A percentile compares a stretch with the other conserved stretches of the same genome.
Evolutionary conservation across 768 basidiomycete species (phyloP).

Genomic region (Mycena pura): DNA sequence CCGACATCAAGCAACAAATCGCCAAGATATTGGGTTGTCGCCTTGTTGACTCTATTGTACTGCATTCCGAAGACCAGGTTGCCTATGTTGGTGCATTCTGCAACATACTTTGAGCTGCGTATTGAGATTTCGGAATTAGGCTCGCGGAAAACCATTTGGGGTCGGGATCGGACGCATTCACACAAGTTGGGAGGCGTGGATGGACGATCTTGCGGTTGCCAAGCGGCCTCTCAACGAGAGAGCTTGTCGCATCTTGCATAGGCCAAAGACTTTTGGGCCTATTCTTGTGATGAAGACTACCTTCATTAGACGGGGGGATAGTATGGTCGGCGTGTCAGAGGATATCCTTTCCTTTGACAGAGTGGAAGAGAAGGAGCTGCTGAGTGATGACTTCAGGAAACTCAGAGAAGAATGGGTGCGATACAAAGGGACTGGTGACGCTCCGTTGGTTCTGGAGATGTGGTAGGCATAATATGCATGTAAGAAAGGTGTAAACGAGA

Average conservation of each 20-base stretch:
- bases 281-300: constrained; percentile 28
- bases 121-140: constrained; percentile 3
- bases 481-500: neutral
- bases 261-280: constrained; percentile 19
- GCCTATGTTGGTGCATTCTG: constrained; percentile 20
- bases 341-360: constrained; percentile 27
- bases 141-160: constrained; percentile 17
- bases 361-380: constrained; percentile 22
- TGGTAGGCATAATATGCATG: neutral
- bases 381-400: constrained; percentile 19
- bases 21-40: constrained; percentile 17
- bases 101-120: too few relatives aligned
- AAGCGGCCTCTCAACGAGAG: constrained; percentile 27
- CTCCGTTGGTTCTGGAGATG: neutral
- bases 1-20: constrained; percentile 16
- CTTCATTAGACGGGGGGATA: constrained; percentile 11
- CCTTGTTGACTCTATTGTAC: constrained; percentile 7
- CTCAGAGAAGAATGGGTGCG: constrained; percentile 21
- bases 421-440: neutral
- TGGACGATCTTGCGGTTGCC: constrained; percentile 22
- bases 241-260: constrained; percentile 19
- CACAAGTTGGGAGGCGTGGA: constrained; percentile 29
- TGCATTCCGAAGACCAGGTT: constrained; percentile 30
- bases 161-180: constrained; percentile 30
- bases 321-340: neutral